Conservation (phyloP, 257 asterid genomes). For the Nicotiana tabacum region DNA sequence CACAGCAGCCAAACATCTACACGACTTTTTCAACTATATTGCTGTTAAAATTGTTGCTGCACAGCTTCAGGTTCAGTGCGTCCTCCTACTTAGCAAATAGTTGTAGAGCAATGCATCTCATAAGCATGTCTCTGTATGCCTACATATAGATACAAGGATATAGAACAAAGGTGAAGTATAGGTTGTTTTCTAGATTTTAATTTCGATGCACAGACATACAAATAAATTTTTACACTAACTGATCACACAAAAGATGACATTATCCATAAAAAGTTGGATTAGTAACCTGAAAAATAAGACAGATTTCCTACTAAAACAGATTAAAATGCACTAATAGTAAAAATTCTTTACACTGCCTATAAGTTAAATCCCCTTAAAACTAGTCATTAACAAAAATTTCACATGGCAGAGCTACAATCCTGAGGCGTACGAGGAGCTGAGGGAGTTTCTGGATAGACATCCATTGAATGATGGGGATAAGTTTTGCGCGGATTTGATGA, state of each 20-base stretch:
- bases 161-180: background rate
- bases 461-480: conserved; percentile 67
- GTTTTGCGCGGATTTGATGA: conserved; percentile 70
- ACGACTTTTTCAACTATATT: conserved; percentile 70
- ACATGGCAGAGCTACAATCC: conserved; percentile 72
- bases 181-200: background rate
- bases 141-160: background rate
- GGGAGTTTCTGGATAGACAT: conserved; percentile 55
- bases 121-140: background rate
- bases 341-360: background rate
- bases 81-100: background rate
- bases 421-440: conserved; percentile 70
- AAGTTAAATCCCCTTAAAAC: background rate
- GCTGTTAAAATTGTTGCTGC: conserved; percentile 70
- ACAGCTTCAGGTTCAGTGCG: conserved; percentile 61
- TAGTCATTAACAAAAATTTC: conserved; percentile 17
- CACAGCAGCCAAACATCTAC: conserved; percentile 75
- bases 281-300: background rate
- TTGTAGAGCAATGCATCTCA: background rate
- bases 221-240: background rate
- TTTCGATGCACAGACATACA: background rate
- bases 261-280: background rate
- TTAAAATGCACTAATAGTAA: background rate
- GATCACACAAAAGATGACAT: background rate
- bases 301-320: background rate